These are phyloP conservation scores for Fusarium sp. DNA, from an alignment of 2,329 filamentous ascomycete genomes.

Conservation along the genomic window DNA sequence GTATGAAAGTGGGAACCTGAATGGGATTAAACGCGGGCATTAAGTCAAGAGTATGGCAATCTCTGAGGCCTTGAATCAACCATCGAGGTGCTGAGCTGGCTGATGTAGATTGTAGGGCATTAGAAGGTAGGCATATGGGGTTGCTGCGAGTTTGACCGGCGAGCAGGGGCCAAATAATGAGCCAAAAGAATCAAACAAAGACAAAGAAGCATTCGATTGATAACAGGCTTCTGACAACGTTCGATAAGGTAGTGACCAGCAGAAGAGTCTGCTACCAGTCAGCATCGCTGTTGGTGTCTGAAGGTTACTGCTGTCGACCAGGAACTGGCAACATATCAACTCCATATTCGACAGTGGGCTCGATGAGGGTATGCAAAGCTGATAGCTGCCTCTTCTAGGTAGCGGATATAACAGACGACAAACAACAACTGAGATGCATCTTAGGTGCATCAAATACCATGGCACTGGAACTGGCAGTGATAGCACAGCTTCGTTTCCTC, in stretches of 20 bases:
- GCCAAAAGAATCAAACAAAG: slow-evolving; percentile 41
- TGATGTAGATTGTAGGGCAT: not conserved
- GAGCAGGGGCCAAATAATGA: not conserved
- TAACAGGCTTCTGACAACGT: not conserved
- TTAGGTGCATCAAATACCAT: not conserved
- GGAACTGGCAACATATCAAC: not conserved
- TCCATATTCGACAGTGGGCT: not conserved
- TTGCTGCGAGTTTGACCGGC: slow-evolving; percentile 18
- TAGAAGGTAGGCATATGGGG: not conserved
- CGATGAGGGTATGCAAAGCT: not conserved
- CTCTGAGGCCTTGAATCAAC: not conserved
- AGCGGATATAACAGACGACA: not conserved
- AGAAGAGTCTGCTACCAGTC: not conserved
- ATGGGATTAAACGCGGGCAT: slow-evolving; percentile 28
- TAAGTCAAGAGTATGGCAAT: slow-evolving; percentile 1
- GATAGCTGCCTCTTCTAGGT: not conserved
- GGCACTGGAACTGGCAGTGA: not conserved
- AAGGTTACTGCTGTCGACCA: not conserved
- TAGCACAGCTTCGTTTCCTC: not conserved
- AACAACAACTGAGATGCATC: not conserved
- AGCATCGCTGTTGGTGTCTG: not conserved
- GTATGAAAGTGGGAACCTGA: slow-evolving; percentile 39
- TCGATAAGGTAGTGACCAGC: not conserved
- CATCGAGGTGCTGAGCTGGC: not conserved
- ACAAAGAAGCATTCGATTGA: not conserved